Evolutionary conservation across 1,284 basidiomycete species (phyloP), one percentile per base, ranked within the genome.

Genomic region (Mycosarcoma mackinlayi): DNA sequence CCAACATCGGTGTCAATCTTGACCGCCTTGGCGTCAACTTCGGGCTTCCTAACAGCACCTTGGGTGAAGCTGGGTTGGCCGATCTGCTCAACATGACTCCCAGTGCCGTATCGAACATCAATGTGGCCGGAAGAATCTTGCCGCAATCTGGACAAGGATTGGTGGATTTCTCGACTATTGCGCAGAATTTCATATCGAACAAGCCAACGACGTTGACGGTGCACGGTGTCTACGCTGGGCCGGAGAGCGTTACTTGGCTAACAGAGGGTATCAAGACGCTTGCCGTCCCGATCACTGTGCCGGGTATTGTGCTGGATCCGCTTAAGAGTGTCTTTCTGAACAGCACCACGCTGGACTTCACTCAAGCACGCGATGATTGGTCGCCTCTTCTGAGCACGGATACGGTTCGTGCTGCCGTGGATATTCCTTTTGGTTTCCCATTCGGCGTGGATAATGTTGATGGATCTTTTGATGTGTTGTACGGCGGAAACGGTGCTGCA

Each of bases 171-270:
- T 90, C 90, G 1, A 80, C 83, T 9, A 84, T 91, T 24, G 91
- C 92, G 83, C 91, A 89, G 59, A 87, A 86, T 53, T 91, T 90
- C 73, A 86, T 92, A 1, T 89, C 90, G 46, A 90, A 89, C 5
- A 83, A 87, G 73, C 85, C 88, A 60, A 89, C 88, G 52, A 79
- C 86, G 52, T 85, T 92, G 23, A 76, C 84, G 18, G 88, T 91
- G 23, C 85, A 86, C 35, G 90, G 91, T 24, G 85, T 86, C 24
- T 86, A 86, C 59, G 90, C 89, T 8, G 89, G 89, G 8, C 86
- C 89, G 0, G 84, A 85, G 50, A 86, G 87, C 71, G 76, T 89
- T 8, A 86, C 86, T 3, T 92, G 90, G 90, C 84, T 92, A 16
- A 90, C 90, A 76, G 86, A 89, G 42, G 90, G 87, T 19, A 90